A percentile compares a stretch with the other conserved stretches of the same genome.
phyloP scores from a whole-genome alignment of 2,329 filamentous ascomycete genomes.

The Xylariaceae sp. region DNA sequence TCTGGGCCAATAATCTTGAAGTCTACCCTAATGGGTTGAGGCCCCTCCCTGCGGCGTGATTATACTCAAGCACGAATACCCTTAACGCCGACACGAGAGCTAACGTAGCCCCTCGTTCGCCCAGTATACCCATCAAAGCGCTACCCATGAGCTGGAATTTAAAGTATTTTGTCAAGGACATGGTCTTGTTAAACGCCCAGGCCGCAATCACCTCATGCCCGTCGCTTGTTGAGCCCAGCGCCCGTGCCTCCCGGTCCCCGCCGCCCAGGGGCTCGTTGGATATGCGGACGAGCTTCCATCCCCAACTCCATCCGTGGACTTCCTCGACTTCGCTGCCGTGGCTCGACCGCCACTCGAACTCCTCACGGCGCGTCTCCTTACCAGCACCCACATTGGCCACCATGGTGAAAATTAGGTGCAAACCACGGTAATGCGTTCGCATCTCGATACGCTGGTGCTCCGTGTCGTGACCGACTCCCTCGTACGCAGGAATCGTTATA shows the following conservation, averaged over 20 bases:
- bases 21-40: too few relatives aligned
- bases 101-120: conserved; percentile 42
- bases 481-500: conserved; percentile 19
- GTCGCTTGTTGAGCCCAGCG: conserved; percentile 31
- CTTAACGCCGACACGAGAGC: conserved; percentile 38
- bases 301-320: conserved; percentile 32
- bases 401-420: conserved; percentile 32
- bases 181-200: conserved; percentile 31
- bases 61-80: conserved; percentile 28
- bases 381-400: conserved; percentile 30
- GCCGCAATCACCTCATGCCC: conserved; percentile 42
- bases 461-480: conserved; percentile 22
- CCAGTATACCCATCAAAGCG: conserved; percentile 38
- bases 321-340: conserved; percentile 34
- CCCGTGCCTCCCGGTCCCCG: conserved; percentile 12
- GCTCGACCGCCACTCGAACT: conserved; percentile 44
- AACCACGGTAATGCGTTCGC: neutral
- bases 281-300: conserved; percentile 42
- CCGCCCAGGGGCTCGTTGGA: conserved; percentile 22
- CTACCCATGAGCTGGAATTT: conserved; percentile 41
- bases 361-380: conserved; percentile 29
- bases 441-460: conserved; percentile 15
- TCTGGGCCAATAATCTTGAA: neutral
- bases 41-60: neutral
- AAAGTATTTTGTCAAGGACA: conserved; percentile 37